Evolutionary conservation across 441 rosid species (phyloP).

Genomic region (Adansonia gregorii): DNA sequence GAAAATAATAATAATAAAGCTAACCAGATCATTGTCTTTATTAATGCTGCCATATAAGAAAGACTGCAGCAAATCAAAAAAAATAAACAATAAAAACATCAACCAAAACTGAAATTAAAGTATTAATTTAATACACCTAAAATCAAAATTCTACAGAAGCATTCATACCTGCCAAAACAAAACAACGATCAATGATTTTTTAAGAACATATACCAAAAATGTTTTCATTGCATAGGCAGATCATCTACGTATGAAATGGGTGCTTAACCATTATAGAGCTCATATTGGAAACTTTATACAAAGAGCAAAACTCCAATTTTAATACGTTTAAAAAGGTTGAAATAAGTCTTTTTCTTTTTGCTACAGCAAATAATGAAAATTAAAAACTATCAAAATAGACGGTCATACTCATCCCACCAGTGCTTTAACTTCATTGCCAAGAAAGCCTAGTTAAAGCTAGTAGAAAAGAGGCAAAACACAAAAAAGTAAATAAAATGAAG

Average conservation of each 20-base stretch:
- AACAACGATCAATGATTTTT: constrained; percentile 13
- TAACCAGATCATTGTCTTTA: no score
- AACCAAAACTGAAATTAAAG: no score
- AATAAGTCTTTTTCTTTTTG: background rate
- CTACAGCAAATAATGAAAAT: background rate
- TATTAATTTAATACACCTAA: constrained; percentile 33
- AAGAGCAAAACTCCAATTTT: background rate
- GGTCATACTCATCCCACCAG: background rate
- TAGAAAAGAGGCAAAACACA: no score
- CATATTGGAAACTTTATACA: background rate
- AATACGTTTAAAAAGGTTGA: background rate
- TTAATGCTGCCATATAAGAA: no score
- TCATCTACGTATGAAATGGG: background rate
- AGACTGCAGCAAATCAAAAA: no score
- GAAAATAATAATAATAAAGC: no score
- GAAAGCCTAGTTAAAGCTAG: background rate
- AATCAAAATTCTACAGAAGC: constrained; percentile 95
- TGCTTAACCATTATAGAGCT: background rate
- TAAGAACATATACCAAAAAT: background rate
- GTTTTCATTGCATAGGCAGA: background rate
- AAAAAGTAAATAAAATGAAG: no score
- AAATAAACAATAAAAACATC: no score
- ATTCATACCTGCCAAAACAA: constrained; percentile 74
- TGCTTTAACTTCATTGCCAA: background rate
- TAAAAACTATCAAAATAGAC: background rate